A percentile compares a stretch with the other conserved stretches of the same genome.
Conservation (phyloP, 2,329 filamentous ascomycete genomes). For the Falciphora oryzae region DNA sequence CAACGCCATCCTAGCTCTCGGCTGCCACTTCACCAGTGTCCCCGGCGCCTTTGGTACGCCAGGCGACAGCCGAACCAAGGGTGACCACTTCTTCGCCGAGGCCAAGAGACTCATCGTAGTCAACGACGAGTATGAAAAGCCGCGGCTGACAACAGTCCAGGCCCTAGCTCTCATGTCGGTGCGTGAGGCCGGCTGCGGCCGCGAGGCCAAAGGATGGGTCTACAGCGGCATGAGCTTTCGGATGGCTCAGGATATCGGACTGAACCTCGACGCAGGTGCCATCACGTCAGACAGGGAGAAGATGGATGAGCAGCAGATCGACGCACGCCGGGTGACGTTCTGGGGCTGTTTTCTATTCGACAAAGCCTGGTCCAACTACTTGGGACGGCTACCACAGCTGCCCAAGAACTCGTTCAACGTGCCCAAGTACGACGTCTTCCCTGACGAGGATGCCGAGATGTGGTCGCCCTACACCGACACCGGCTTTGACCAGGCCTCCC, state of each 20-base stretch:
- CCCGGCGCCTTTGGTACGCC: conserved; percentile 64
- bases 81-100: conserved; percentile 93
- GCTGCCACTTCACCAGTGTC: conserved; percentile 84
- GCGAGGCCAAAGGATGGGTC: conserved; percentile 95
- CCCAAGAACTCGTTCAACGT: conserved; percentile 74
- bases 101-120: conserved; percentile 85
- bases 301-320: conserved; percentile 74
- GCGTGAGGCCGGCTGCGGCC: conserved; percentile 85
- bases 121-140: conserved; percentile 88
- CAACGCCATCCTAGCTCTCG: conserved; percentile 88
- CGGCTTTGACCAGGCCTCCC: conserved; percentile 65
- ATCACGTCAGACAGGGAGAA: conserved; percentile 47
- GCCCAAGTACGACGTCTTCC: conserved; percentile 86
- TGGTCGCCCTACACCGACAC: conserved; percentile 89
- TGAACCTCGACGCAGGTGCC: conserved; percentile 75
- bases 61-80: conserved; percentile 76
- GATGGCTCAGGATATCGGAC: conserved; percentile 90
- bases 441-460: conserved; percentile 73
- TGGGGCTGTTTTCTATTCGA: conserved; percentile 99
- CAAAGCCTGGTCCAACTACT: conserved; percentile 98
- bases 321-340: conserved; percentile 86
- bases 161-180: conserved; percentile 94
- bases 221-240: conserved; percentile 98
- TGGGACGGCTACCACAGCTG: conserved; percentile 84
- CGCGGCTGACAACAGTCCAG: conserved; percentile 83